phyloP scores from a whole-genome alignment of 1,284 basidiomycete genomes.

The Fomitopsis betulina region DNA sequence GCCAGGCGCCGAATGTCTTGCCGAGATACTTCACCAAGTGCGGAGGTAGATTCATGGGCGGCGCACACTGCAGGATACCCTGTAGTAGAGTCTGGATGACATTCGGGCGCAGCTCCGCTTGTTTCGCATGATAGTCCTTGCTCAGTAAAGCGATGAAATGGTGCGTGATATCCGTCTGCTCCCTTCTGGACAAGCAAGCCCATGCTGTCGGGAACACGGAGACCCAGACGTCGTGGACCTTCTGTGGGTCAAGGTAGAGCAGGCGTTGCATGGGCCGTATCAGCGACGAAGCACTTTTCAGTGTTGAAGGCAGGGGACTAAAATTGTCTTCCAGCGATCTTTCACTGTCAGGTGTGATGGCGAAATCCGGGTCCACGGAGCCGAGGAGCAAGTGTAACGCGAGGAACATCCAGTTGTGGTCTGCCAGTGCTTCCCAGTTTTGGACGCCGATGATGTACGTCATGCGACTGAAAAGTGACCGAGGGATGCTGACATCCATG shows the following conservation, averaged over 20 bases:
- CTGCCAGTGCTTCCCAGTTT: constrained; percentile 92
- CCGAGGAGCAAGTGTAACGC: constrained; percentile 90
- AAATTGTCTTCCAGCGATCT: constrained; percentile 27
- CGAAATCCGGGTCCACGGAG: constrained; percentile 66
- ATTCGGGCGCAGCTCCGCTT: constrained; percentile 91
- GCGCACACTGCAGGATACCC: constrained; percentile 81
- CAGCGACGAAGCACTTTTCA: constrained; percentile 54
- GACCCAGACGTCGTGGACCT: constrained; percentile 88
- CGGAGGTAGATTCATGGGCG: constrained; percentile 87
- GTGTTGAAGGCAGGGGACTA: constrained; percentile 31
- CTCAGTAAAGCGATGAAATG: constrained; percentile 89
- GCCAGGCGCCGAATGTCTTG: constrained; percentile 96
- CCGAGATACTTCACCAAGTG: constrained; percentile 96
- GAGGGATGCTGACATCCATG: constrained; percentile 86
- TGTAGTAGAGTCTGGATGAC: constrained; percentile 90
- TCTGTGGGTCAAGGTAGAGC: constrained; percentile 74
- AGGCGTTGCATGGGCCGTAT: constrained; percentile 81
- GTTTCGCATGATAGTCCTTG: constrained; percentile 91
- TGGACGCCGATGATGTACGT: constrained; percentile 93
- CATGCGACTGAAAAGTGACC: constrained; percentile 77
- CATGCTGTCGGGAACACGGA: constrained; percentile 88
- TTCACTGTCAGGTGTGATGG: constrained; percentile 32
- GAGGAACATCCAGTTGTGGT: constrained; percentile 94
- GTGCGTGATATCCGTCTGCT: constrained; percentile 87
- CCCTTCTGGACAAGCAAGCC: constrained; percentile 80